phyloP scores from a whole-genome alignment of 2,329 filamentous ascomycete genomes.

The Aspergillus intermedius region DNA sequence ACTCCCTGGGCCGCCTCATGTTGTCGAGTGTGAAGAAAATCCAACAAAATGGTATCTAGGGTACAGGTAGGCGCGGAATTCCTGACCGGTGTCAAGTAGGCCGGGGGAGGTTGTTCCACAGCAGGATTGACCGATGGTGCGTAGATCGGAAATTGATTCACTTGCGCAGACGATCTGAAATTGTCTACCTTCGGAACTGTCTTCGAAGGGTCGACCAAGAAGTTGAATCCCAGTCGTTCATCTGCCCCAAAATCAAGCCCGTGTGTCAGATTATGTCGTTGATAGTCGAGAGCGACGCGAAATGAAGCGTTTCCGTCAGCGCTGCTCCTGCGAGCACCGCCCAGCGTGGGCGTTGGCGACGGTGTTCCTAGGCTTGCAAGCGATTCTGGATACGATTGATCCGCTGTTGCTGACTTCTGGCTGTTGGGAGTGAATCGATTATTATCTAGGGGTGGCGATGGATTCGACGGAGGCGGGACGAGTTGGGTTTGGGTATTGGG shows the following conservation, averaged over 20 bases:
- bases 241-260: conserved; percentile 52
- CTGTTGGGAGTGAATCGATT: conserved; percentile 16
- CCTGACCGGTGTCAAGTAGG: conserved; percentile 43
- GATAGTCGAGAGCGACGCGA: conserved; percentile 37
- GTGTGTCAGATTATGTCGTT: conserved; percentile 42
- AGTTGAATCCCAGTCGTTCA: conserved; percentile 66
- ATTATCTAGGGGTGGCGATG: conserved; percentile 22
- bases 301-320: conserved; percentile 21
- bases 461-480: conserved; percentile 13
- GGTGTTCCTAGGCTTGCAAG: conserved; percentile 23
- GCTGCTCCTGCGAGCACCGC: conserved; percentile 20
- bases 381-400: conserved; percentile 24
- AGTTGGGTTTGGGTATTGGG: conserved; percentile 11
- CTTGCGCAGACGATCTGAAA: conserved; percentile 14
- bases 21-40: conserved; percentile 66
- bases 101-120: conserved; percentile 22
- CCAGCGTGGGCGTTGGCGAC: conserved; percentile 20
- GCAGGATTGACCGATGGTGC: conserved; percentile 18
- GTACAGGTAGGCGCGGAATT: conserved; percentile 67
- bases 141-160: conserved; percentile 16
- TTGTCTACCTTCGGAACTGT: conserved; percentile 47
- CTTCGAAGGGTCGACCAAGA: conserved; percentile 59
- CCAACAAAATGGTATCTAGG: conserved; percentile 70
- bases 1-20: conserved; percentile 61
- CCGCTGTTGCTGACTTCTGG: conserved; percentile 13